These are phyloP conservation scores for Rhododendron griersonianum DNA, from an alignment of 148 eudicot species.

Conservation along the genomic window DNA sequence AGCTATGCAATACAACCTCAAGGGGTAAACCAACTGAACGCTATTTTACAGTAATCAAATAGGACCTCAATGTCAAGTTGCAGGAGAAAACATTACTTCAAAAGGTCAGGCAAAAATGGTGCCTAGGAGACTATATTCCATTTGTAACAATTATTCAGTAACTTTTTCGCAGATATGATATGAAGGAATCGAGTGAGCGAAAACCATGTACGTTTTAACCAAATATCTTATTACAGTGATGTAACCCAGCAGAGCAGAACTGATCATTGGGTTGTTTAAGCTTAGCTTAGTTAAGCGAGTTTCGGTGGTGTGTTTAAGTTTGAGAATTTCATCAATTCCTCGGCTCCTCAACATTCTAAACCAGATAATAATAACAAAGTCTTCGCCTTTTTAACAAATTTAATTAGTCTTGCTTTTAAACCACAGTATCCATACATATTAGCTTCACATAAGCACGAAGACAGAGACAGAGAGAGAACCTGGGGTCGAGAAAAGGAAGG, in stretches of 20 bases:
- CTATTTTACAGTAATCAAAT: slow-evolving; percentile 1
- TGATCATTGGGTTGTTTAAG: background rate
- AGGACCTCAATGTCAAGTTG: background rate
- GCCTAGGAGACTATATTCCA: background rate
- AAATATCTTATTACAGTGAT: background rate
- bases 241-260: background rate
- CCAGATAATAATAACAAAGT: background rate
- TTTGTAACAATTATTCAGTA: background rate
- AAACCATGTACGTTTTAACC: background rate
- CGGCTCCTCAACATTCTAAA: background rate
- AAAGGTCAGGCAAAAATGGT: background rate
- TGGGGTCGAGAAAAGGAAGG: slow-evolving; percentile 49
- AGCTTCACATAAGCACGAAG: background rate
- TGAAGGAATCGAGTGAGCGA: background rate
- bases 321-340: background rate
- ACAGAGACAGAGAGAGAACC: slow-evolving; percentile 20
- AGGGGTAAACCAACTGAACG: background rate
- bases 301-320: background rate
- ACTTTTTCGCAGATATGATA: background rate
- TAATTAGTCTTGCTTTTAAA: background rate
- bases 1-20: background rate
- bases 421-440: background rate
- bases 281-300: background rate
- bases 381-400: background rate
- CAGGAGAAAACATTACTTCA: background rate